These are phyloP conservation scores for Podospora australis DNA, from an alignment of 495 filamentous ascomycete species.

Conservation along the genomic window DNA sequence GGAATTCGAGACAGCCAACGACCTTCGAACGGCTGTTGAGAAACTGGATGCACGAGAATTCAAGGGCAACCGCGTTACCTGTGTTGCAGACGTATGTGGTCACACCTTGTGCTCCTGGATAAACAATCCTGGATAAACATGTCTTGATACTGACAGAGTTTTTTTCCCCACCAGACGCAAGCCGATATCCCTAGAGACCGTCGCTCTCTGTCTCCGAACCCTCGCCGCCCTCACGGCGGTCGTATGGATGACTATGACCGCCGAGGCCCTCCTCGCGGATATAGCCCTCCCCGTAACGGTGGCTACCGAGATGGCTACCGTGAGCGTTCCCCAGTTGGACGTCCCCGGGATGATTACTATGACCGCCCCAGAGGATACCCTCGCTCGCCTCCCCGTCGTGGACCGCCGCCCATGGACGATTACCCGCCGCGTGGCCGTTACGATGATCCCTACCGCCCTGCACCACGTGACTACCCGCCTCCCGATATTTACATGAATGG, in stretches of 20 bases:
- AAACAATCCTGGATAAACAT: too few relatives aligned
- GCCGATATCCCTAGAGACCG: constrained; percentile 60
- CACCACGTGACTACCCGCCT: constrained; percentile 50
- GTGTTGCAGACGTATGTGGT: constrained; percentile 71
- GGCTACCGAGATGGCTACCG: constrained; percentile 66
- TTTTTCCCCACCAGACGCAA: constrained; percentile 36
- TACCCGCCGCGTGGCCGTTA: constrained; percentile 58
- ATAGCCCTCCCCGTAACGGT: constrained; percentile 60
- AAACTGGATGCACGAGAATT: constrained; percentile 90
- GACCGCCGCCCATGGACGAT: constrained; percentile 67
- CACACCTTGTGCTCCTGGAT: background rate
- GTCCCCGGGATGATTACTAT: constrained; percentile 70
- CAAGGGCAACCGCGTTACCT: constrained; percentile 77
- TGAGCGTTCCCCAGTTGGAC: constrained; percentile 68
- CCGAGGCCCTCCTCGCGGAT: constrained; percentile 70
- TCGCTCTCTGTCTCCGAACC: constrained; percentile 68
- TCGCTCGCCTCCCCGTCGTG: constrained; percentile 65
- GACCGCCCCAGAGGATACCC: constrained; percentile 67
- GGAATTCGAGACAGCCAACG: constrained; percentile 88
- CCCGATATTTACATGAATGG: constrained; percentile 63
- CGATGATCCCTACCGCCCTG: constrained; percentile 51
- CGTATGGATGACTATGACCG: constrained; percentile 69
- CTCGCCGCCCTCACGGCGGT: constrained; percentile 53
- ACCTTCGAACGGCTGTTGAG: constrained; percentile 83
- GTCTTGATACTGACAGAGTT: too few relatives aligned